phyloP scores from a whole-genome alignment of 768 basidiomycete genomes.

The Tylopilus subfusipes region DNA sequence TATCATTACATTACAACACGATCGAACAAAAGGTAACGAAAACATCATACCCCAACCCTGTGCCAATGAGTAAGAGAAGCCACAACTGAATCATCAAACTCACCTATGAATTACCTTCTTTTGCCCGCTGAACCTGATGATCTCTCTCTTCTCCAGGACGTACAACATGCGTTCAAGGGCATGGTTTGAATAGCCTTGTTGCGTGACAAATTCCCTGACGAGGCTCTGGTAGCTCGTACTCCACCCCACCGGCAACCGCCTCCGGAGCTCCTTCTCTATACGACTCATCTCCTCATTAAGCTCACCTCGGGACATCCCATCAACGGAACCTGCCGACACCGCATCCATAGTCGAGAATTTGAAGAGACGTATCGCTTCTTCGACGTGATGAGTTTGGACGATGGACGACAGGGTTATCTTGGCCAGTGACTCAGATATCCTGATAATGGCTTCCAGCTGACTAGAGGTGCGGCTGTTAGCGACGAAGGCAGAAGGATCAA shows the following conservation, averaged over 20 bases:
- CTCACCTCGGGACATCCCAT: conserved; percentile 87
- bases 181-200: conserved; percentile 87
- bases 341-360: conserved; percentile 99
- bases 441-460: conserved; percentile 98
- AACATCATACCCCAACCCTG: conserved; percentile 31
- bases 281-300: conserved; percentile 89
- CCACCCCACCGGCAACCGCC: conserved; percentile 91
- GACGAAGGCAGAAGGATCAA: neutral
- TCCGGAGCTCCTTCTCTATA: conserved; percentile 83
- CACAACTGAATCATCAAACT: conserved; percentile 3
- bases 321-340: conserved; percentile 88
- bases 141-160: conserved; percentile 91
- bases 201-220: conserved; percentile 87
- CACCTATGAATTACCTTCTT: conserved; percentile 57
- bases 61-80: conserved; percentile 1
- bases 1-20: conserved; percentile 3
- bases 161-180: conserved; percentile 89
- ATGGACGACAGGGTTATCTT: conserved; percentile 87
- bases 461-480: conserved; percentile 29
- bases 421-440: conserved; percentile 95
- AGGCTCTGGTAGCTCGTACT: conserved; percentile 94
- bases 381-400: conserved; percentile 91
- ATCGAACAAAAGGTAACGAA: neutral
- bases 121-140: conserved; percentile 70
- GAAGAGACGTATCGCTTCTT: conserved; percentile 97